These are phyloP conservation scores for Asclepias syriaca DNA, from an alignment of 257 asterid genomes.

Conservation along the genomic window DNA sequence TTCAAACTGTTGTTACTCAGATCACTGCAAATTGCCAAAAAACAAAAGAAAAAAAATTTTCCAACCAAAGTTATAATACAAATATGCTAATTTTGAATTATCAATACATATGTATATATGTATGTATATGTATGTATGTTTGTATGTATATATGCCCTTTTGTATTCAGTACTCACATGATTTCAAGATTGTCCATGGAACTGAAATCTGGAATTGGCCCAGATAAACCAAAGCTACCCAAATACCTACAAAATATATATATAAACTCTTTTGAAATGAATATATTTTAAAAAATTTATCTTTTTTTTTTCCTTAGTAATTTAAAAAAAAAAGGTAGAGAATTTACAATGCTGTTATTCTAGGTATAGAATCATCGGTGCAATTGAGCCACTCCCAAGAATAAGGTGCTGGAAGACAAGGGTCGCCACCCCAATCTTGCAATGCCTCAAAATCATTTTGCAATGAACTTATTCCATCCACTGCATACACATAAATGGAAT, in stretches of 20 bases:
- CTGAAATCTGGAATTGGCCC: slow-evolving; percentile 37
- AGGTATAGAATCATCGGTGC: slow-evolving; percentile 45
- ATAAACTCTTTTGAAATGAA: not conserved
- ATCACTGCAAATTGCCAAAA: slow-evolving; percentile 33
- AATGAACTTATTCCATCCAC: slow-evolving; percentile 41
- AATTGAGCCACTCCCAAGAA: slow-evolving; percentile 65
- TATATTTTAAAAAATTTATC: too few relatives aligned
- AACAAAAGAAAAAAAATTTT: not conserved
- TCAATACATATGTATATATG: too few relatives aligned
- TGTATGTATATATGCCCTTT: too few relatives aligned
- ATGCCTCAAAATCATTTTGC: slow-evolving; percentile 26
- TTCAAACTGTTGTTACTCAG: slow-evolving; percentile 41
- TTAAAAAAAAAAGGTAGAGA: not conserved
- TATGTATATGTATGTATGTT: too few relatives aligned
- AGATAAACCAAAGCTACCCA: slow-evolving; percentile 25
- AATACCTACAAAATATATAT: slow-evolving; percentile 21
- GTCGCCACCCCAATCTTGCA: slow-evolving; percentile 55
- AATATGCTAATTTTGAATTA: not conserved
- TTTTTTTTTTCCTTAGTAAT: too few relatives aligned
- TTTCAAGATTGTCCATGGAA: slow-evolving; percentile 48
- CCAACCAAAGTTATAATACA: not conserved
- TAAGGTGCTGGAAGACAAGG: slow-evolving; percentile 69
- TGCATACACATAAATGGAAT: slow-evolving; percentile 1
- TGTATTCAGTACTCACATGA: slow-evolving; percentile 29
- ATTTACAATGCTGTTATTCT: slow-evolving; percentile 64